A percentile compares a stretch with the other conserved stretches of the same genome.
phyloP scores from a whole-genome alignment of 352 stramenopile species.

The Discostella stelligera region DNA sequence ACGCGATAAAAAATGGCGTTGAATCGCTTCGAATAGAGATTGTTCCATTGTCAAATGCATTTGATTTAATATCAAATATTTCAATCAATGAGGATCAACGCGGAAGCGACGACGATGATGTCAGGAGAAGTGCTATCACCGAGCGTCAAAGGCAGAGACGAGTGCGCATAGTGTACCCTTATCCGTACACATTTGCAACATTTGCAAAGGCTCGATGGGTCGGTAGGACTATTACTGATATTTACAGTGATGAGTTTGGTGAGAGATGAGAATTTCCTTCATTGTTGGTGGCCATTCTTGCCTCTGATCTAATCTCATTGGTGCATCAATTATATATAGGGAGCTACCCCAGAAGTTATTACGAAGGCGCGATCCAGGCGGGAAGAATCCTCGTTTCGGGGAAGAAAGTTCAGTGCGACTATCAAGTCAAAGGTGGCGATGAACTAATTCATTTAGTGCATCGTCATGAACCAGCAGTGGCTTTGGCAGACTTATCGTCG shows the following conservation, averaged over 20 bases:
- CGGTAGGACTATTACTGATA: slow-evolving; percentile 86
- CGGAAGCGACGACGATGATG: background rate
- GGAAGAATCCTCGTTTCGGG: slow-evolving; percentile 92
- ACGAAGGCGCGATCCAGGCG: slow-evolving; percentile 90
- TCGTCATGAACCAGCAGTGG: slow-evolving; percentile 94
- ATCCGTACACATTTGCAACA: slow-evolving; percentile 94
- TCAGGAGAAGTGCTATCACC: background rate
- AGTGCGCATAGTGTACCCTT: slow-evolving; percentile 83
- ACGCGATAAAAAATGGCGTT: background rate
- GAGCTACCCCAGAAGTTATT: slow-evolving; percentile 80
- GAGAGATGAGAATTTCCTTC: slow-evolving; percentile 5
- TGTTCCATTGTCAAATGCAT: slow-evolving; percentile 31
- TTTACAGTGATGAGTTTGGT: slow-evolving; percentile 84
- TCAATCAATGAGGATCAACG: background rate
- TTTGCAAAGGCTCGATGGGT: slow-evolving; percentile 95
- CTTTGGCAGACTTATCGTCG: slow-evolving; percentile 83
- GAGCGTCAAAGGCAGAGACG: slow-evolving; percentile 22
- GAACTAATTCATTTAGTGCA: slow-evolving; percentile 93
- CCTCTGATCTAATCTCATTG: slow-evolving; percentile 7
- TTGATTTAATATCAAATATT: slow-evolving; percentile 29
- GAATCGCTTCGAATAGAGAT: slow-evolving; percentile 29
- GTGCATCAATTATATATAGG: slow-evolving; percentile 28
- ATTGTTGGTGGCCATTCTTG: background rate
- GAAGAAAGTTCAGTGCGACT: slow-evolving; percentile 82
- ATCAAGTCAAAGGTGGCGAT: slow-evolving; percentile 90